Evolutionary conservation across 805 yeast species (phyloP).

Genomic region (Metschnikowia lochheadii): DNA sequence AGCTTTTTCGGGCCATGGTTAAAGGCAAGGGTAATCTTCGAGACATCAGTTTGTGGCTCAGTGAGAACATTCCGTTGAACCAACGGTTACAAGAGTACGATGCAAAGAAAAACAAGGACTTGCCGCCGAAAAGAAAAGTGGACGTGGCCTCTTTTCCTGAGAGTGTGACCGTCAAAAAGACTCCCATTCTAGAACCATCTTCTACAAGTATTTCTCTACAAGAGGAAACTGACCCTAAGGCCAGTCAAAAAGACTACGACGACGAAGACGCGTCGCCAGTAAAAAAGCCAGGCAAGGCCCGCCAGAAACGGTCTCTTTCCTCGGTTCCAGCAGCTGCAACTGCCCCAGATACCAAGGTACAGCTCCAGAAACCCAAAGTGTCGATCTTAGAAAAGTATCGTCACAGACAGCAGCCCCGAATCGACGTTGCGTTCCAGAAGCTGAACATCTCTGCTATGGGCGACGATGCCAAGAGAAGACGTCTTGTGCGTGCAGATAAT

Average conservation of each 20-base stretch:
- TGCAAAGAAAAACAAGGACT: constrained; percentile 5
- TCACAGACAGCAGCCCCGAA: constrained; percentile 31
- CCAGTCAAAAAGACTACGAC: constrained; percentile 11
- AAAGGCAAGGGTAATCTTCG: constrained; percentile 41
- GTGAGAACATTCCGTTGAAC: constrained; percentile 23
- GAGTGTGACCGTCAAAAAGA: neutral
- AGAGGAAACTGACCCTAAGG: neutral
- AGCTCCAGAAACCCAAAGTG: constrained; percentile 34
- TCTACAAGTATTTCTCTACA: neutral
- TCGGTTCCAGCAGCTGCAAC: constrained; percentile 6
- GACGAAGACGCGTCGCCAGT: constrained; percentile 39
- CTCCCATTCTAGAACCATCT: neutral
- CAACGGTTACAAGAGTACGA: constrained; percentile 15
- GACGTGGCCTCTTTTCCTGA: neutral
- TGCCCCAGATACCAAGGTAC: constrained; percentile 34
- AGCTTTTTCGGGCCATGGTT: constrained; percentile 39
- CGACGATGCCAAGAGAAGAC: constrained; percentile 26
- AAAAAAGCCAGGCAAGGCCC: constrained; percentile 31
- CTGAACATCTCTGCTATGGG: constrained; percentile 18
- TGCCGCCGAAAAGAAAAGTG: neutral
- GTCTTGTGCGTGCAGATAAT: constrained; percentile 31
- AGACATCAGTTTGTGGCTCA: constrained; percentile 36
- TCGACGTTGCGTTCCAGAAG: constrained; percentile 23
- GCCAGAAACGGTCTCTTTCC: constrained; percentile 17
- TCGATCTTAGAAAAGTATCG: constrained; percentile 43